phyloP scores from a whole-genome alignment of 768 basidiomycete species.

The Auricularia heimuer region DNA sequence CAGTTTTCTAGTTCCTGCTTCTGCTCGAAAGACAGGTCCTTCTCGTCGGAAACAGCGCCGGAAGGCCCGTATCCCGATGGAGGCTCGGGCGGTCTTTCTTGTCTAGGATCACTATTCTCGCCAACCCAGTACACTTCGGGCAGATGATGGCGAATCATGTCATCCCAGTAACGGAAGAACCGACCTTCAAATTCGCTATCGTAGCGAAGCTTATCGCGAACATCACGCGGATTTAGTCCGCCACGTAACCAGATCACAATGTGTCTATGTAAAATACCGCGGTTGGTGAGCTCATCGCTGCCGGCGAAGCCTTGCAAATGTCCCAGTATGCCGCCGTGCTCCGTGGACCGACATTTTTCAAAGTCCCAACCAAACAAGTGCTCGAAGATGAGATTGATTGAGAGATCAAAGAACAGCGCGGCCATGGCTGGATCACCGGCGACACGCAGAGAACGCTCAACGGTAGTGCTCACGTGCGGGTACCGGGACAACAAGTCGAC shows the following conservation, averaged over 20 bases:
- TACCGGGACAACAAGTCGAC: constrained; percentile 10
- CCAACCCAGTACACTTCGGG: constrained; percentile 17
- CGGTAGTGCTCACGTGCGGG: constrained; percentile 12
- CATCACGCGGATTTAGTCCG: constrained; percentile 22
- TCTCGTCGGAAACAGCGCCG: neutral
- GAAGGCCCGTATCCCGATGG: neutral
- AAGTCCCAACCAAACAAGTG: constrained; percentile 22
- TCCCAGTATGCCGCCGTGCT: constrained; percentile 23
- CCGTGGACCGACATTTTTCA: constrained; percentile 1
- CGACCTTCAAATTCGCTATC: constrained; percentile 12
- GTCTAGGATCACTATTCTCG: constrained; percentile 14
- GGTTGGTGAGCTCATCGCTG: constrained; percentile 18
- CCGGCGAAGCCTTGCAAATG: constrained; percentile 23
- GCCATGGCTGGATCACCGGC: constrained; percentile 28
- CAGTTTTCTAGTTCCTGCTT: constrained; percentile 2
- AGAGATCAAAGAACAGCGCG: constrained; percentile 25
- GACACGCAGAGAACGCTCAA: constrained; percentile 14
- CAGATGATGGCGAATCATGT: constrained; percentile 23
- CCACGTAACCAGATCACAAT: constrained; percentile 23
- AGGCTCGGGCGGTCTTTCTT: constrained; percentile 16
- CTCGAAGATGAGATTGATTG: constrained; percentile 16
- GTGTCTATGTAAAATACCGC: constrained; percentile 23
- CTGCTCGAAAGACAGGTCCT: neutral
- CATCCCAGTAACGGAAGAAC: constrained; percentile 25
- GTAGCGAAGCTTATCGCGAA: constrained; percentile 16